phyloP scores from a whole-genome alignment of 2,329 filamentous ascomycete species.

The Paecilomyces niveus region DNA sequence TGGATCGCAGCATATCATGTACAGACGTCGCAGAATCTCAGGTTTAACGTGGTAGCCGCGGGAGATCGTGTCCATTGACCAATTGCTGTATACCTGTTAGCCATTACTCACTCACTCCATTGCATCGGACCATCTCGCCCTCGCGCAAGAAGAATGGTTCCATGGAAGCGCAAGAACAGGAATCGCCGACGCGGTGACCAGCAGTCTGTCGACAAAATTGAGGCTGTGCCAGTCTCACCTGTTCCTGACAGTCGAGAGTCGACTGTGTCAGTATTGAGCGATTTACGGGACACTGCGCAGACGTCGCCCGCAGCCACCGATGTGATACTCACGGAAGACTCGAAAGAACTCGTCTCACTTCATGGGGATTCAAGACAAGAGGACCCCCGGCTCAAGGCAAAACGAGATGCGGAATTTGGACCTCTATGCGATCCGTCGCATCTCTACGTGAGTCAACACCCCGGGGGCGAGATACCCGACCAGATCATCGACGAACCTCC shows the following conservation, averaged over 20 bases:
- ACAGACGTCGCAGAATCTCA: not conserved
- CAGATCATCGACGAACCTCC: conserved; percentile 87
- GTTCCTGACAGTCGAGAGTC: not conserved
- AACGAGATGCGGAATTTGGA: conserved; percentile 79
- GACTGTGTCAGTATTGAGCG: not conserved
- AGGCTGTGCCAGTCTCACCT: conserved; percentile 1
- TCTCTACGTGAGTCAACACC: conserved; percentile 76
- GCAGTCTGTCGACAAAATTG: not conserved
- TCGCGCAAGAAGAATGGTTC: conserved; percentile 10
- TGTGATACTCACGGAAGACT: conserved; percentile 4
- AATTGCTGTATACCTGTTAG: not conserved
- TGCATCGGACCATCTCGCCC: conserved; percentile 9
- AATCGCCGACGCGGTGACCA: conserved; percentile 6
- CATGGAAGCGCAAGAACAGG: conserved; percentile 15
- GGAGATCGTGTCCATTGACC: not conserved
- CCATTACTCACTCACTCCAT: conserved; percentile 3
- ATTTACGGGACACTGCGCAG: not conserved
- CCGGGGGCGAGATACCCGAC: conserved; percentile 66
- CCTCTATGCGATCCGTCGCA: conserved; percentile 71
- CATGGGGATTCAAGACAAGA: conserved; percentile 39
- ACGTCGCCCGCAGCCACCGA: not conserved
- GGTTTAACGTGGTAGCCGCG: not conserved
- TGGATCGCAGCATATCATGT: not conserved
- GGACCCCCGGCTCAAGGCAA: conserved; percentile 64
- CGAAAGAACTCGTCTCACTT: conserved; percentile 1